Conservation (phyloP, 31 red algal species). For the Odonthalia washingtoniensis region DNA sequence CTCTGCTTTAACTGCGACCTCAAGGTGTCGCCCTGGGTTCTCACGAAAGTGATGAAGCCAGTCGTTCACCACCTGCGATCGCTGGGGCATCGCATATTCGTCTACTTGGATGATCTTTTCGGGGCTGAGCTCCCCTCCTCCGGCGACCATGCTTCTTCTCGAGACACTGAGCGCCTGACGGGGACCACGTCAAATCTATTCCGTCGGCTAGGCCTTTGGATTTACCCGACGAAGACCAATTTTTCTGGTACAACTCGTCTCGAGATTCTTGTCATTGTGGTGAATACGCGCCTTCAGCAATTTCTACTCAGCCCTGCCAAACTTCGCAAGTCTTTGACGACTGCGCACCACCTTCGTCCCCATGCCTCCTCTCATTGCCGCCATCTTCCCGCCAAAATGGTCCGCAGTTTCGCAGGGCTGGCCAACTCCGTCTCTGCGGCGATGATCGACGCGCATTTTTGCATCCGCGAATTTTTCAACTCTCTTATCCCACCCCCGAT, state of each 20-base stretch:
- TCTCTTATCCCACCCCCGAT: not conserved
- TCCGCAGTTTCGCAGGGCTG: constrained; percentile 41
- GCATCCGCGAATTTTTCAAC: constrained; percentile 17
- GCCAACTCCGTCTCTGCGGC: constrained; percentile 32
- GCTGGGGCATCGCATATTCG: constrained; percentile 33
- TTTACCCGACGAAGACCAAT: constrained; percentile 27
- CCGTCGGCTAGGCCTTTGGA: constrained; percentile 1
- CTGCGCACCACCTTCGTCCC: constrained; percentile 22
- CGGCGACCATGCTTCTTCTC: not conserved
- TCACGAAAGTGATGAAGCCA: too few species aligned
- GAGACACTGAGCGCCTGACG: constrained; percentile 19
- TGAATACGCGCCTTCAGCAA: constrained; percentile 14
- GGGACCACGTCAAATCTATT: not conserved
- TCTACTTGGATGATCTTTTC: constrained; percentile 51
- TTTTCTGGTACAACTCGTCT: constrained; percentile 16
- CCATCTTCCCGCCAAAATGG: not conserved
- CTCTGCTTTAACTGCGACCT: constrained; percentile 41
- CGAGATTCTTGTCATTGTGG: constrained; percentile 43
- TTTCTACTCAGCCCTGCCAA: constrained; percentile 17
- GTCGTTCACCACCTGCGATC: too few species aligned
- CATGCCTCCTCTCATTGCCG: constrained; percentile 10
- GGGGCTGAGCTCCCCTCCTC: not conserved
- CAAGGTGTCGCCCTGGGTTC: constrained; percentile 17
- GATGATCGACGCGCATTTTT: constrained; percentile 23
- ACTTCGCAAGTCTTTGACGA: not conserved